Evolutionary conservation across 371 early-diverging fungal species (phyloP).

Genomic region (Mortierella sp.): DNA sequence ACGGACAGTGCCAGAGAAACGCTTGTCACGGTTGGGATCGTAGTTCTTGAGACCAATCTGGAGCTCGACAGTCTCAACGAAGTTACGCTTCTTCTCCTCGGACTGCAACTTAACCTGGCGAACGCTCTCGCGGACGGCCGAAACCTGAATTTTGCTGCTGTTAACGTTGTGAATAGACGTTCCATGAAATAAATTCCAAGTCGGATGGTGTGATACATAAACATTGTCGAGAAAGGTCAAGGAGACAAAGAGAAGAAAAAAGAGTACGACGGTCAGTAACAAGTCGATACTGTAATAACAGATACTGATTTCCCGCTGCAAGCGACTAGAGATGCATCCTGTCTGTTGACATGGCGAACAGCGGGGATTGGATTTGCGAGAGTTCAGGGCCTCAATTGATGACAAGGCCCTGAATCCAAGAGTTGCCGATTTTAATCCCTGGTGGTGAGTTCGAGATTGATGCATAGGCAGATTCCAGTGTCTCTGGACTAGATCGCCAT

Average conservation of each 20-base stretch:
- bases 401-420: no score
- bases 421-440: no score
- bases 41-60: constrained; percentile 99
- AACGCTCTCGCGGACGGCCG: constrained; percentile 90
- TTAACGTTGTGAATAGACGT: constrained; percentile 17
- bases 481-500: no score
- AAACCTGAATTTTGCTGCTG: constrained; percentile 86
- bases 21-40: constrained; percentile 99
- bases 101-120: constrained; percentile 73
- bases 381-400: no score
- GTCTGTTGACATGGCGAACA: no score
- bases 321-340: no score
- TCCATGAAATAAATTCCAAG: no score
- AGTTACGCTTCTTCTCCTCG: constrained; percentile 92
- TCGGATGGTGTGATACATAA: no score
- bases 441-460: no score
- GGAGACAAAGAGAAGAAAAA: constrained; percentile 5
- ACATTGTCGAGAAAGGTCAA: not conserved
- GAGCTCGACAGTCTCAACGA: constrained; percentile 97
- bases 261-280: constrained; percentile 17
- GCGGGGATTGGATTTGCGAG: no score
- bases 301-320: no score
- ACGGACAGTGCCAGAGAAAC: constrained; percentile 97
- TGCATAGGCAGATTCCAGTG: no score
- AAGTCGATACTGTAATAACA: not conserved